These are phyloP conservation scores for Fomitopsis pulvina DNA, from an alignment of 768 basidiomycete genomes.

Conservation along the genomic window DNA sequence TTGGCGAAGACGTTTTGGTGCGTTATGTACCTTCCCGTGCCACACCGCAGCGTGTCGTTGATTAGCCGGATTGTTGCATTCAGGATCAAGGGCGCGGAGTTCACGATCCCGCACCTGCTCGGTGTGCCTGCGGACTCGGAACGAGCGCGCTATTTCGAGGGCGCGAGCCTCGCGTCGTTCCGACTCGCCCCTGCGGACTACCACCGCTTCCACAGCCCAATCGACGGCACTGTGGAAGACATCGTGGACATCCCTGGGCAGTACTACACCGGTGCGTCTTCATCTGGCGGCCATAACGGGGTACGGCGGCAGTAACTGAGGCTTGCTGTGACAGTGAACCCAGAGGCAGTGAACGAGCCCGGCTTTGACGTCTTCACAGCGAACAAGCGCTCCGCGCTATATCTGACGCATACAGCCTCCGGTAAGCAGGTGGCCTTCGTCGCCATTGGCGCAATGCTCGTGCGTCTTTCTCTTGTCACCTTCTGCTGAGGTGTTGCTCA, in stretches of 20 bases:
- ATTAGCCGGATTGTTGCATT: background rate
- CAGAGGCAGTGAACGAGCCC: conserved; percentile 66
- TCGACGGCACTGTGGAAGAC: conserved; percentile 47
- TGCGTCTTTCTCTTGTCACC: conserved; percentile 6
- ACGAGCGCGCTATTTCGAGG: conserved; percentile 32
- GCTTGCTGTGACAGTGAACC: conserved; percentile 45
- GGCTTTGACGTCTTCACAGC: conserved; percentile 61
- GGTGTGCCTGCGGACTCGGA: conserved; percentile 37
- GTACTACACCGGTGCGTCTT: conserved; percentile 49
- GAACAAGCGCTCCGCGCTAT: conserved; percentile 52
- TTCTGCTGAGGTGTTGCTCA: background rate
- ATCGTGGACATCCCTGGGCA: conserved; percentile 43
- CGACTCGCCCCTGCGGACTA: conserved; percentile 78
- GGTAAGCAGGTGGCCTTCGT: conserved; percentile 56
- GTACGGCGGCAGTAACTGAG: background rate
- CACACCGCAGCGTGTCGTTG: background rate
- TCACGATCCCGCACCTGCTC: conserved; percentile 59
- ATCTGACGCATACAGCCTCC: conserved; percentile 40
- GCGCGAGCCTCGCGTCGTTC: conserved; percentile 56
- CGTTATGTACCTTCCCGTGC: conserved; percentile 6
- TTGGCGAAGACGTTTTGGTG: conserved; percentile 67
- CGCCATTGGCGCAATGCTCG: conserved; percentile 77
- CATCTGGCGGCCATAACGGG: background rate
- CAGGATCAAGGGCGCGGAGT: conserved; percentile 66
- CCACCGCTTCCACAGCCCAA: conserved; percentile 72